phyloP scores from a whole-genome alignment of 768 basidiomycete genomes.

The Xerocomellus intermedius region DNA sequence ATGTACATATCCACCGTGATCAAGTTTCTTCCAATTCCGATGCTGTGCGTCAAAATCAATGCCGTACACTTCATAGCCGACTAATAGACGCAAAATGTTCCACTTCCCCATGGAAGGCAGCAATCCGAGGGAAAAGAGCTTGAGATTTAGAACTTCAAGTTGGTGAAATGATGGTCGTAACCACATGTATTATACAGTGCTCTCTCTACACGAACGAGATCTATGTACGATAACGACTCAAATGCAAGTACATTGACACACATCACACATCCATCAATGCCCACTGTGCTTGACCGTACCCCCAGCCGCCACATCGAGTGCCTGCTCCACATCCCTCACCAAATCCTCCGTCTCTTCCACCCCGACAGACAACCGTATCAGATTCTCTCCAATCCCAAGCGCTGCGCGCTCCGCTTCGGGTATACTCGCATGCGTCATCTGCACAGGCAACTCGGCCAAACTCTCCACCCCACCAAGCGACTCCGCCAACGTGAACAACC shows the following conservation, averaged over 20 bases:
- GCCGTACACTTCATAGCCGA: too few relatives aligned
- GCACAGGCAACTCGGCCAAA: constrained; percentile 80
- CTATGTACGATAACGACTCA: too few relatives aligned
- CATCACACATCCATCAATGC: not conserved
- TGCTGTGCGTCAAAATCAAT: too few relatives aligned
- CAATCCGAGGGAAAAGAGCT: too few relatives aligned
- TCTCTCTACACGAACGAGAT: too few relatives aligned
- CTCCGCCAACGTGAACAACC: constrained; percentile 82
- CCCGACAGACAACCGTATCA: constrained; percentile 82
- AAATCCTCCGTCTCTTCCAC: constrained; percentile 88
- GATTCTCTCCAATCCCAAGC: constrained; percentile 75
- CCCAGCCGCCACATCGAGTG: constrained; percentile 21
- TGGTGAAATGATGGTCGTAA: too few relatives aligned
- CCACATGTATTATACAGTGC: too few relatives aligned
- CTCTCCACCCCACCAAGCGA: constrained; percentile 91
- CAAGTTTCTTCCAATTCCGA: too few relatives aligned
- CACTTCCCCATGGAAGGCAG: too few relatives aligned
- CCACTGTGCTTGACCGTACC: not conserved
- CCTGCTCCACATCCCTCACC: constrained; percentile 37
- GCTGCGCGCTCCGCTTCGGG: constrained; percentile 62
- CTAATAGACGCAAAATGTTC: too few relatives aligned
- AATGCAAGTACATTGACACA: not conserved
- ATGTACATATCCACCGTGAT: too few relatives aligned
- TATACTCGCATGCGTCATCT: constrained; percentile 86
- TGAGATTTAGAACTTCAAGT: too few relatives aligned